Percentiles rank a stretch among this genome's conserved stretches.
phyloP scores from a whole-genome alignment of 2,329 filamentous ascomycete genomes.

The Fragosphaeria purpurea region DNA sequence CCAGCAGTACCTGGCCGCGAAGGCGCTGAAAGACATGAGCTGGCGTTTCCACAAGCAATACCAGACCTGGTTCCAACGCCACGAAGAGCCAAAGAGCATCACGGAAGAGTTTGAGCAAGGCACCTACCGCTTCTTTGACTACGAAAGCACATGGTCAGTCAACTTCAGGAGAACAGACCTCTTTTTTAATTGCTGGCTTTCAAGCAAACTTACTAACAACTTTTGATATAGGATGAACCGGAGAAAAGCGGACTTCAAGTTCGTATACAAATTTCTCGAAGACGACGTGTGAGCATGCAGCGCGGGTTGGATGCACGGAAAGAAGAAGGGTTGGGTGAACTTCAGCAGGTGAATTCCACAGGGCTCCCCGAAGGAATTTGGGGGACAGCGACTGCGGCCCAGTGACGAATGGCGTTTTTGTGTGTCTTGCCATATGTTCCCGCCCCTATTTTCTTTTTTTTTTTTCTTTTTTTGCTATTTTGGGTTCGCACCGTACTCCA shows the following conservation, averaged over 20 bases:
- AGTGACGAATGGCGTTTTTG: too few species aligned
- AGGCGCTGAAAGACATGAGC: constrained; percentile 94
- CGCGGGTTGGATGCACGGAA: constrained; percentile 11
- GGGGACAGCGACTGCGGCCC: too few species aligned
- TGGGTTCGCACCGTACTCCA: too few species aligned
- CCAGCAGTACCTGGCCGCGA: constrained; percentile 90
- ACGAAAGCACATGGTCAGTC: constrained; percentile 93
- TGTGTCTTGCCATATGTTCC: too few species aligned
- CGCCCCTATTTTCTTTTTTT: too few species aligned
- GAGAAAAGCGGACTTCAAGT: constrained; percentile 95
- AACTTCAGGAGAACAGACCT: not conserved
- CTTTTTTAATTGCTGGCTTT: constrained; percentile 1
- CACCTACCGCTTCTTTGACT: constrained; percentile 98
- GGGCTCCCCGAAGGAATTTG: too few species aligned
- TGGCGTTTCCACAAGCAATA: constrained; percentile 99
- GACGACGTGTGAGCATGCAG: constrained; percentile 59
- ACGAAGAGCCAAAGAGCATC: constrained; percentile 97
- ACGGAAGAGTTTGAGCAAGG: constrained; percentile 98
- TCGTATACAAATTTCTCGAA: constrained; percentile 94
- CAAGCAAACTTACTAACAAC: not conserved
- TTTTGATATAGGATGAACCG: constrained; percentile 76
- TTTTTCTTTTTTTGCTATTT: too few species aligned
- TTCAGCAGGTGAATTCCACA: too few species aligned
- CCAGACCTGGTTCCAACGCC: constrained; percentile 97
- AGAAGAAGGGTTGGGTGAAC: too few species aligned